A percentile compares a stretch with the other conserved stretches of the same genome.
phyloP scores from a whole-genome alignment of 2,329 filamentous ascomycete genomes.

The Chrysoporthe deuterocubensis region DNA sequence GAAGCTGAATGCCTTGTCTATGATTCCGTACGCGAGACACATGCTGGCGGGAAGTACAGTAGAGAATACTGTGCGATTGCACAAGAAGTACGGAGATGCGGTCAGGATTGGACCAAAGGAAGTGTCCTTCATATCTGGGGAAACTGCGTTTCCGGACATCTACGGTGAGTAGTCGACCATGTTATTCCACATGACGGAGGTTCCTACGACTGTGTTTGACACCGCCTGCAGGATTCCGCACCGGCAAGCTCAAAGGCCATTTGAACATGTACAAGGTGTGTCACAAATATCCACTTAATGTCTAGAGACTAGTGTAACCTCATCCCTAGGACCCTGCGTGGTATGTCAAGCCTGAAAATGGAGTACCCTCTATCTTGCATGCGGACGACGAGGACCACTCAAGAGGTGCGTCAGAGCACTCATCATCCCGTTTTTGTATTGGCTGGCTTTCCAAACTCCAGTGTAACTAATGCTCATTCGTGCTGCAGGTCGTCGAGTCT shows the following conservation, averaged over 20 bases:
- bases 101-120: neutral
- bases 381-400: slow-evolving; percentile 4
- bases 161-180: neutral
- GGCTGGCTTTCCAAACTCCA: no score
- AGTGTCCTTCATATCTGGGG: neutral
- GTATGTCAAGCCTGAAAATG: neutral
- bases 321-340: neutral
- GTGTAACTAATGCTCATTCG: neutral
- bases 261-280: slow-evolving; percentile 1
- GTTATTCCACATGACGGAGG: neutral
- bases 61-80: neutral
- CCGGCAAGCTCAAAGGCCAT: neutral
- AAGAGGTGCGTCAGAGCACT: neutral
- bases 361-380: neutral
- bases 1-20: neutral
- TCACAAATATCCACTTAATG: neutral
- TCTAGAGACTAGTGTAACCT: neutral
- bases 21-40: neutral
- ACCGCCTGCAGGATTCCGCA: neutral
- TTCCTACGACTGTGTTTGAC: neutral
- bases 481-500: neutral
- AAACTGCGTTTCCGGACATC: slow-evolving; percentile 2
- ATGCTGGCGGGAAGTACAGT: neutral
- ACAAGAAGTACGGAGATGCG: neutral
- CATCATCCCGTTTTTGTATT: neutral